These are phyloP conservation scores for Trichoderma citrinoviride DNA, from an alignment of 2,329 filamentous ascomycete species.

Conservation along the genomic window DNA sequence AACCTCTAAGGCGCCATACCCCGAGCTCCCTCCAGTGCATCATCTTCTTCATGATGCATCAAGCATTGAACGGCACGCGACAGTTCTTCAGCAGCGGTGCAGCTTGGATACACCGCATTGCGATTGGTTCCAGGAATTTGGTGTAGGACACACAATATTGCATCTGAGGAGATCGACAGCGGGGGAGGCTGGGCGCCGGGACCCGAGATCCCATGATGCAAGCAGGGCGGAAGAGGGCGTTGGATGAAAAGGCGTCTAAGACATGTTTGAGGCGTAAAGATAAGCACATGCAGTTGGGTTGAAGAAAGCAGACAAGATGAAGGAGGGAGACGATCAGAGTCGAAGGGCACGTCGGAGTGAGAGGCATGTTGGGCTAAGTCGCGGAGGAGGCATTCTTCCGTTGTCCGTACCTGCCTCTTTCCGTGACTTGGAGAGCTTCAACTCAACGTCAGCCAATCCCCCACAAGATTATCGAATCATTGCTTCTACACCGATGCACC, in stretches of 20 bases:
- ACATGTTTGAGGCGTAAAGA: background rate
- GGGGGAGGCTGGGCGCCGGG: background rate
- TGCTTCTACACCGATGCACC: background rate
- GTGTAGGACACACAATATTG: background rate
- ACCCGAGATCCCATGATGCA: constrained; percentile 19
- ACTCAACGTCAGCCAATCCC: background rate
- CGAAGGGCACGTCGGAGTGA: background rate
- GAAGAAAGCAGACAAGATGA: background rate
- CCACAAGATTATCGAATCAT: background rate
- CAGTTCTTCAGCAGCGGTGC: background rate
- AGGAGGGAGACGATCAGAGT: background rate
- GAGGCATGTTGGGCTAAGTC: background rate
- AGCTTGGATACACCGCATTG: background rate
- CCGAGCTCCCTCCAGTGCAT: background rate
- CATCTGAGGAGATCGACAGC: background rate
- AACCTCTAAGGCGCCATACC: too few relatives aligned
- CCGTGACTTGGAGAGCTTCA: background rate
- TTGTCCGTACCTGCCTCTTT: background rate
- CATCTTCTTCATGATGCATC: background rate
- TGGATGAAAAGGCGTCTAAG: background rate
- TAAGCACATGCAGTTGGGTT: background rate
- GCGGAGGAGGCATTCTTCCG: constrained; percentile 6
- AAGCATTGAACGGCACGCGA: constrained; percentile 12
- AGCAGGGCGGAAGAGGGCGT: background rate
- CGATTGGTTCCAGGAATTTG: background rate